phyloP scores from a whole-genome alignment of 371 early-diverging fungal genomes.

The Synchytrium microbalum region DNA sequence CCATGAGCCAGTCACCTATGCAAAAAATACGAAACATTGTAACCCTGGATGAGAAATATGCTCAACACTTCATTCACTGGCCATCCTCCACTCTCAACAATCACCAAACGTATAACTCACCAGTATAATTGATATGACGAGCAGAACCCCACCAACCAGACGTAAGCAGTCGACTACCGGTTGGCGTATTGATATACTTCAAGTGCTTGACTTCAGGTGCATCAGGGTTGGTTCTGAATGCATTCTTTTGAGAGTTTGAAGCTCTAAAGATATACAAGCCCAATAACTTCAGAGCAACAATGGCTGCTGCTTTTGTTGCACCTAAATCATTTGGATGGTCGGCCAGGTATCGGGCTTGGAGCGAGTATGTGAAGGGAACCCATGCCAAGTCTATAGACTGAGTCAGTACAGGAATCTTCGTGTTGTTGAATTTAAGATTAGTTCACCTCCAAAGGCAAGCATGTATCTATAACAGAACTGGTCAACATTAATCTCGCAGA shows the following conservation, averaged over 20 bases:
- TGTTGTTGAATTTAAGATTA: not conserved
- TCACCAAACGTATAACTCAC: slow-evolving; percentile 9
- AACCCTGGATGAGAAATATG: not conserved
- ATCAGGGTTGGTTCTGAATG: slow-evolving; percentile 64
- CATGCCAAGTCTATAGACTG: slow-evolving; percentile 55
- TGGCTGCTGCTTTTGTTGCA: slow-evolving; percentile 12
- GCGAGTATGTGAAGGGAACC: slow-evolving; percentile 82
- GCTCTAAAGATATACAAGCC: slow-evolving; percentile 72
- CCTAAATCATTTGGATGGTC: slow-evolving; percentile 51
- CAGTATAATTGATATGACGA: slow-evolving; percentile 82
- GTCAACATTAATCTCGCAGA: slow-evolving; percentile 1
- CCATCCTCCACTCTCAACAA: slow-evolving; percentile 5
- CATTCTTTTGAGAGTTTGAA: slow-evolving; percentile 82
- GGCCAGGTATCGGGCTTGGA: slow-evolving; percentile 83
- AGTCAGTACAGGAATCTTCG: not conserved
- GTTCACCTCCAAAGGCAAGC: slow-evolving; percentile 66
- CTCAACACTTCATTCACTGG: not conserved
- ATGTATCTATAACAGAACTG: slow-evolving; percentile 36
- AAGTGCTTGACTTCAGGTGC: slow-evolving; percentile 54
- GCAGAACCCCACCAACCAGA: slow-evolving; percentile 92
- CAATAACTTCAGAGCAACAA: slow-evolving; percentile 38
- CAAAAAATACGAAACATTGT: not conserved
- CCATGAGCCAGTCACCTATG: slow-evolving; percentile 72
- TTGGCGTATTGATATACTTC: slow-evolving; percentile 68
- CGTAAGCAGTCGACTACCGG: slow-evolving; percentile 71